Evolutionary conservation across 768 basidiomycete species (phyloP).

Genomic region (Kwoniella pini): DNA sequence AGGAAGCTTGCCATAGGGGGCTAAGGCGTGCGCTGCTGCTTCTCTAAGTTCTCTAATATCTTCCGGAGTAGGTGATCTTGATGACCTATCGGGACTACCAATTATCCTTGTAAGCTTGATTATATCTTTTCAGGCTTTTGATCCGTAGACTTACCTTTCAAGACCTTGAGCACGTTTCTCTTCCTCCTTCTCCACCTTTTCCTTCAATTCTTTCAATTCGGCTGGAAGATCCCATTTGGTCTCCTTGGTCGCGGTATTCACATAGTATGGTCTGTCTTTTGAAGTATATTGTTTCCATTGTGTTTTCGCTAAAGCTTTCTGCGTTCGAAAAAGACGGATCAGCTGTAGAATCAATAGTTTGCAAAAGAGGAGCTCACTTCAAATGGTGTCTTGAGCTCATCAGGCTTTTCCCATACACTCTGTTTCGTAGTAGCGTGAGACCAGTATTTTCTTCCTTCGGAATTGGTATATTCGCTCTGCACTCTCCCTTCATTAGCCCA

Average conservation of each 20-base stretch:
- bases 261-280: constrained; percentile 65
- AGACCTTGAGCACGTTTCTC: constrained; percentile 63
- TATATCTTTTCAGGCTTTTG: no score
- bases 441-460: constrained; percentile 98
- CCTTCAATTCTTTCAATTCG: constrained; percentile 78
- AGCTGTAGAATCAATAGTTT: neutral
- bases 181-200: constrained; percentile 66
- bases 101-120: neutral
- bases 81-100: constrained; percentile 19
- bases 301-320: constrained; percentile 86
- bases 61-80: constrained; percentile 30
- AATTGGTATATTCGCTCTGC: constrained; percentile 92
- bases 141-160: constrained; percentile 49
- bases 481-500: no score
- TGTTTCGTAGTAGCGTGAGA: constrained; percentile 84
- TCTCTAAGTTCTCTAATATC: constrained; percentile 19
- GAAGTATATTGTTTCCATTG: constrained; percentile 97
- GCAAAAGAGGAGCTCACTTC: constrained; percentile 62
- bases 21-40: constrained; percentile 21
- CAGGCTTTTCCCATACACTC: constrained; percentile 98
- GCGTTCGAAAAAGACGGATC: neutral
- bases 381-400: constrained; percentile 82
- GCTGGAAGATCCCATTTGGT: constrained; percentile 95
- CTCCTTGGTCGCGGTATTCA: constrained; percentile 79
- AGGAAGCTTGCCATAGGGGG: constrained; percentile 14